A percentile compares a stretch with the other conserved stretches of the same genome.
These are phyloP conservation scores for Wickerhamomyces rabaulensis DNA, from an alignment of 805 yeast genomes.

Conservation along the genomic window DNA sequence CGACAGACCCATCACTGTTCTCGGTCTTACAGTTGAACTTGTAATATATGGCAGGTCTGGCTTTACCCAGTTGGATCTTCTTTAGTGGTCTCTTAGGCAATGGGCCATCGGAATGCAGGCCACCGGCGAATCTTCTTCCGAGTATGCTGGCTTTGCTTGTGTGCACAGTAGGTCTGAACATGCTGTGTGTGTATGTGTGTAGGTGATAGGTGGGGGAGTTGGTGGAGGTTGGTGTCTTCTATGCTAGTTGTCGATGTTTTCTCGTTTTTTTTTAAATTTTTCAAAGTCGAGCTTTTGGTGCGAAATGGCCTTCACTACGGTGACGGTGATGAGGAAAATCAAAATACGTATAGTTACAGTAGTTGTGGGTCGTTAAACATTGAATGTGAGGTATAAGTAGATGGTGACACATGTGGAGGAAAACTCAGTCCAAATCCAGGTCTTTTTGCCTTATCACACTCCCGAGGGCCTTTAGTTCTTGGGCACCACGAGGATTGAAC, in stretches of 20 bases:
- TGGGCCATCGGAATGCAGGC: constrained; percentile 17
- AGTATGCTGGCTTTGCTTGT: constrained; percentile 1
- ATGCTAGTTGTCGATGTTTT: not conserved
- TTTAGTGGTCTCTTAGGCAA: constrained; percentile 54
- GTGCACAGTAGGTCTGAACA: not conserved
- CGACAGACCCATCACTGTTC: constrained; percentile 89
- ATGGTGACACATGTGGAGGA: not conserved
- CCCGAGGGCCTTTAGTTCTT: constrained; percentile 12
- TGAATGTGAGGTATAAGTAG: not conserved
- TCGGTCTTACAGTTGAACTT: constrained; percentile 88
- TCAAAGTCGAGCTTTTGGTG: not conserved
- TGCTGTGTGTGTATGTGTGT: not conserved
- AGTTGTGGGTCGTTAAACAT: not conserved
- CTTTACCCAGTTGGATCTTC: constrained; percentile 72
- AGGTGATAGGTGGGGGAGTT: not conserved
- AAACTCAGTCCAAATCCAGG: constrained; percentile 3
- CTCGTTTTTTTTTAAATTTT: not conserved
- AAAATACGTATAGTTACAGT: not conserved
- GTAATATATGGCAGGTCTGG: constrained; percentile 90
- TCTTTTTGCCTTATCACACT: constrained; percentile 16
- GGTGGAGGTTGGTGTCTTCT: not conserved
- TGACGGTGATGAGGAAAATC: not conserved
- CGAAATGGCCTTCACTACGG: not conserved
- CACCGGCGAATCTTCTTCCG: constrained; percentile 7
- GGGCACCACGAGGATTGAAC: constrained; percentile 21